Conservation (phyloP, 345 rosid species). For the Ceriops tagal region DNA sequence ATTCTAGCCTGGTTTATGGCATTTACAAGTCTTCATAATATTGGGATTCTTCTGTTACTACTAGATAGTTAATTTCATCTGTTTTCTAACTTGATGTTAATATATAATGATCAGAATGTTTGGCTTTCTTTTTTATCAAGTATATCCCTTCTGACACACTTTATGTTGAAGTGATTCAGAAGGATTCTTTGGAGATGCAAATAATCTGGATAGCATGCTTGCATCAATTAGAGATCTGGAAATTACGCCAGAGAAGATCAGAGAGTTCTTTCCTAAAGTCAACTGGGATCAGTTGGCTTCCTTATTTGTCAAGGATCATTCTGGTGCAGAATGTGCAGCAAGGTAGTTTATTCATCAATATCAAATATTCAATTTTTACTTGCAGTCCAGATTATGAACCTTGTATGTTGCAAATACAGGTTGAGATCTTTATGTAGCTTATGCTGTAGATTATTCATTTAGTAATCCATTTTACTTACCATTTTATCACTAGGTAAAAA, state of each 20-base stretch:
- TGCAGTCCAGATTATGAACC: conserved; percentile 10
- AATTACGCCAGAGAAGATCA: conserved; percentile 61
- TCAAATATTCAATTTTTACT: not conserved
- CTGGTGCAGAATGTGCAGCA: conserved; percentile 87
- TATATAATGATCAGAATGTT: no score
- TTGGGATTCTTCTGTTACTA: no score
- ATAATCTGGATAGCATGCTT: conserved; percentile 43
- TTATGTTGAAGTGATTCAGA: conserved; percentile 49
- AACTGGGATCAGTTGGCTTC: conserved; percentile 82
- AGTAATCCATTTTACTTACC: no score
- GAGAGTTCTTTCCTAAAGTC: conserved; percentile 76
- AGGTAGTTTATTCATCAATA: conserved; percentile 36
- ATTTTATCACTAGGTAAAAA: no score
- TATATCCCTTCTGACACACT: conserved; percentile 17
- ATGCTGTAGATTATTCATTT: no score
- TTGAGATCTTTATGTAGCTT: no score
- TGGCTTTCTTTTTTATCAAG: conserved; percentile 8
- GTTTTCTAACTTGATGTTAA: no score
- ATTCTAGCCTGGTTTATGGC: no score
- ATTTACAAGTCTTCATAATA: no score
- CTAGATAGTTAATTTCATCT: no score
- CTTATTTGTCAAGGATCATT: conserved; percentile 46
- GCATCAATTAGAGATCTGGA: conserved; percentile 59
- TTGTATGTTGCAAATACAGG: not conserved
- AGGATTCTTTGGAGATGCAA: conserved; percentile 34